phyloP scores from a whole-genome alignment of 176 grass and related monocot genomes.

The Triticum turgidum region DNA sequence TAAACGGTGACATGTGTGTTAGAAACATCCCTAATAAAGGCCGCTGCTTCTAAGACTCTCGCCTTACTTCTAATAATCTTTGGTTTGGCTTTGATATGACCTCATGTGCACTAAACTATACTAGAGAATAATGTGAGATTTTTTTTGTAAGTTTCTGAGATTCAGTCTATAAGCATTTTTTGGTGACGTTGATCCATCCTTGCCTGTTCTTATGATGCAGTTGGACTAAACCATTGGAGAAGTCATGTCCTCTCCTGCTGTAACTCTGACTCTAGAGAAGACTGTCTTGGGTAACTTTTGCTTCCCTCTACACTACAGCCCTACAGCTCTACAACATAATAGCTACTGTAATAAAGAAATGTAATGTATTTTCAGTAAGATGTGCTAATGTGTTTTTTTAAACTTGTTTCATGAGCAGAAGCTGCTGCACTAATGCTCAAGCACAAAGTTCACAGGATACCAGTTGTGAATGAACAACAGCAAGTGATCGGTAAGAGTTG shows the following conservation, averaged over 20 bases:
- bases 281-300: constrained; percentile 62
- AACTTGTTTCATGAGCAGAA: constrained; percentile 29
- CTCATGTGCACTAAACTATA: neutral
- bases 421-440: constrained; percentile 86
- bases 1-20: neutral
- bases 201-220: constrained; percentile 40
- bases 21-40: neutral
- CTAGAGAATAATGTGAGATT: neutral
- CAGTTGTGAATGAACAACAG: constrained; percentile 57
- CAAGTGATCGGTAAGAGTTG: constrained; percentile 56
- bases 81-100: too few relatives aligned
- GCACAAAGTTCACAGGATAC: constrained; percentile 81
- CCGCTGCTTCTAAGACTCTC: too few relatives aligned
- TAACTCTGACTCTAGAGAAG: constrained; percentile 61
- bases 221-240: constrained; percentile 61
- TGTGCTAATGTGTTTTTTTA: neutral
- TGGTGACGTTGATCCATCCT: neutral
- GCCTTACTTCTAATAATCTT: too few relatives aligned
- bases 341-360: too few relatives aligned
- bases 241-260: constrained; percentile 83
- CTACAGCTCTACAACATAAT: neutral
- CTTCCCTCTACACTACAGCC: neutral
- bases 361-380: too few relatives aligned
- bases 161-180: neutral
- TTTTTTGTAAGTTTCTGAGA: neutral